Evolutionary conservation across 805 yeast genomes (phyloP).

Genomic region (baker's yeast (Saccharomyces cerevisiae)): DNA sequence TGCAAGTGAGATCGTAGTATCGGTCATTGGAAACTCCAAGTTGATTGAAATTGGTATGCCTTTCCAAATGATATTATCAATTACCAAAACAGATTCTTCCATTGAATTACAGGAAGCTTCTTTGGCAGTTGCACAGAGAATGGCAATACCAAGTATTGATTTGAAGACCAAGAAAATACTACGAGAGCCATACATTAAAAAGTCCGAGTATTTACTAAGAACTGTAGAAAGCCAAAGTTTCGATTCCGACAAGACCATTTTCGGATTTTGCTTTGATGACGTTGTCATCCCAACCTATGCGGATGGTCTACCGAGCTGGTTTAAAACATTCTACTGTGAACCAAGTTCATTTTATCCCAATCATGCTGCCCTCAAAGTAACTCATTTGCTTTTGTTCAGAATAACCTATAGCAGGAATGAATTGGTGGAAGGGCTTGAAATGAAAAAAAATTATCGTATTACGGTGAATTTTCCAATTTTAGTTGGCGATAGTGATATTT

Average conservation of each 20-base stretch:
- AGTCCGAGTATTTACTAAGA: slow-evolving; percentile 1
- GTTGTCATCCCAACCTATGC: neutral
- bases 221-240: neutral
- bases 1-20: neutral
- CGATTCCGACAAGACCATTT: neutral
- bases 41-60: slow-evolving; percentile 12
- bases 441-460: neutral
- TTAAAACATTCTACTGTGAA: neutral
- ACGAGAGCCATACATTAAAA: slow-evolving; percentile 8
- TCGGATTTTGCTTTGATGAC: neutral
- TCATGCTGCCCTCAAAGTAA: neutral
- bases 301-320: neutral
- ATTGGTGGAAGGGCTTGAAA: neutral
- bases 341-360: neutral
- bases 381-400: neutral
- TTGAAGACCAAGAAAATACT: slow-evolving; percentile 3
- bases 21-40: slow-evolving; percentile 8
- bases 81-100: slow-evolving; percentile 3
- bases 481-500: neutral
- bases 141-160: slow-evolving; percentile 13
- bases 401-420: neutral
- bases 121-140: slow-evolving; percentile 9
- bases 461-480: neutral
- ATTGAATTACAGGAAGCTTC: slow-evolving; percentile 3
- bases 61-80: slow-evolving; percentile 6